Evolutionary conservation across 2,329 filamentous ascomycete species (phyloP).

Genomic region (Neopestalotiopsis clavispora): DNA sequence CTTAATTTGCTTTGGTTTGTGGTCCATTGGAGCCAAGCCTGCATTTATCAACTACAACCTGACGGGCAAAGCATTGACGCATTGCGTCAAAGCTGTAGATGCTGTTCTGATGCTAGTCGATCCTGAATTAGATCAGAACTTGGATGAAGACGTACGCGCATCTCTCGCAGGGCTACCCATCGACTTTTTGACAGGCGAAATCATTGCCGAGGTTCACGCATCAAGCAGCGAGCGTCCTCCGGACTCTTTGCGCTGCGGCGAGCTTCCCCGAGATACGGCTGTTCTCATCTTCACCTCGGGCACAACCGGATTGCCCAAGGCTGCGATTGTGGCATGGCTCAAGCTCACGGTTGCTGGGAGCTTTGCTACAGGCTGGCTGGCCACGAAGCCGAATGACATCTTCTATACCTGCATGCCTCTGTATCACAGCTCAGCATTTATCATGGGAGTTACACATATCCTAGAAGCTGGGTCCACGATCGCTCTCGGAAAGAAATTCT

Average conservation of each 20-base stretch:
- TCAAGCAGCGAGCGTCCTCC: slow-evolving; percentile 60
- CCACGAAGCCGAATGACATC: slow-evolving; percentile 65
- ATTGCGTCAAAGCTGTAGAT: slow-evolving; percentile 74
- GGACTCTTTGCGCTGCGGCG: slow-evolving; percentile 59
- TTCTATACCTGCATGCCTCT: slow-evolving; percentile 90
- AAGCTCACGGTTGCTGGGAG: slow-evolving; percentile 62
- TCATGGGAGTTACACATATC: slow-evolving; percentile 70
- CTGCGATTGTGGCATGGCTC: slow-evolving; percentile 75
- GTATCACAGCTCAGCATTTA: slow-evolving; percentile 79
- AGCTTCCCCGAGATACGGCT: slow-evolving; percentile 61
- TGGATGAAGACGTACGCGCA: slow-evolving; percentile 62
- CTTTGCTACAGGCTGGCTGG: slow-evolving; percentile 61
- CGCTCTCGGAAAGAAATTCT: slow-evolving; percentile 78
- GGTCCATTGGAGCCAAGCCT: slow-evolving; percentile 81
- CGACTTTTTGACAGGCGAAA: slow-evolving; percentile 62
- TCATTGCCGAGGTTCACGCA: slow-evolving; percentile 58
- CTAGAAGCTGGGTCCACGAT: slow-evolving; percentile 68
- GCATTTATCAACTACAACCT: slow-evolving; percentile 92
- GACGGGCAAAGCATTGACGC: slow-evolving; percentile 69
- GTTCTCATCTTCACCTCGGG: slow-evolving; percentile 85
- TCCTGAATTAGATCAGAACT: slow-evolving; percentile 55
- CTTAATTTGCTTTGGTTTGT: slow-evolving; percentile 77
- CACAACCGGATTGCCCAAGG: slow-evolving; percentile 84
- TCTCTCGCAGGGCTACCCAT: slow-evolving; percentile 59
- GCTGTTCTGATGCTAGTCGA: slow-evolving; percentile 74